A percentile compares a stretch with the other conserved stretches of the same genome.
These are phyloP conservation scores for Sugiyamaella marilandica DNA, from an alignment of 805 yeast genomes.

Conservation along the genomic window DNA sequence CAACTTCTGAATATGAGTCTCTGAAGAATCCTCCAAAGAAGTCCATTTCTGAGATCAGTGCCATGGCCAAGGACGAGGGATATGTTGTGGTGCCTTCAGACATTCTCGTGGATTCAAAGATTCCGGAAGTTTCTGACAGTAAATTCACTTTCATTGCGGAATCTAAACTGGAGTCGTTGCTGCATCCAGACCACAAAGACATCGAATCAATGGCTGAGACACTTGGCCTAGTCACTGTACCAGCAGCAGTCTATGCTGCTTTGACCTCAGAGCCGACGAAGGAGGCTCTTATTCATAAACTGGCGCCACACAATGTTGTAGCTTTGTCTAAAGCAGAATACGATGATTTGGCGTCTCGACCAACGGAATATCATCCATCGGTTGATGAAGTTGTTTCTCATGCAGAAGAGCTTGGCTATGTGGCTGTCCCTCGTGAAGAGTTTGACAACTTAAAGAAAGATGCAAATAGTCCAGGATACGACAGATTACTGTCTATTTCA, in stretches of 20 bases:
- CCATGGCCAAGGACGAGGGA: conserved; percentile 17
- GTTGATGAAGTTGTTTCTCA: conserved; percentile 26
- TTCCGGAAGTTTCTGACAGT: conserved; percentile 2
- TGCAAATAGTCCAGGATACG: conserved; percentile 12
- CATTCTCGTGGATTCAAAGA: not conserved
- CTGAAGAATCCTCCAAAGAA: conserved; percentile 16
- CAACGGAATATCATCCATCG: conserved; percentile 20
- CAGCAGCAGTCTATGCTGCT: conserved; percentile 18
- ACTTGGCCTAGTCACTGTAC: conserved; percentile 28
- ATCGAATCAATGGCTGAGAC: conserved; percentile 22
- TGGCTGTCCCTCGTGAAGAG: conserved; percentile 20
- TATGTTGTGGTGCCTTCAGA: not conserved
- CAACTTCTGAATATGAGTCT: conserved; percentile 13
- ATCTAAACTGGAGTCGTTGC: conserved; percentile 18
- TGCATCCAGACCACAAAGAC: conserved; percentile 14
- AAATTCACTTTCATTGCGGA: conserved; percentile 23
- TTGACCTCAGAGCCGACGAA: conserved; percentile 16
- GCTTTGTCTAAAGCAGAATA: conserved; percentile 16
- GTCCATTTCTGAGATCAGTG: conserved; percentile 24
- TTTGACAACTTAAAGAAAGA: conserved; percentile 18
- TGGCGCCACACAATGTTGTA: conserved; percentile 18
- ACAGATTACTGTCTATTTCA: conserved; percentile 22
- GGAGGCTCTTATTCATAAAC: conserved; percentile 20
- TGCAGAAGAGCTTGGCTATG: conserved; percentile 19
- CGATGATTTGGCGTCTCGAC: conserved; percentile 17